Percentiles rank a stretch among this genome's conserved stretches.
Evolutionary conservation across 441 rosid genomes (phyloP).

Genomic region (Eruca vesicaria): DNA sequence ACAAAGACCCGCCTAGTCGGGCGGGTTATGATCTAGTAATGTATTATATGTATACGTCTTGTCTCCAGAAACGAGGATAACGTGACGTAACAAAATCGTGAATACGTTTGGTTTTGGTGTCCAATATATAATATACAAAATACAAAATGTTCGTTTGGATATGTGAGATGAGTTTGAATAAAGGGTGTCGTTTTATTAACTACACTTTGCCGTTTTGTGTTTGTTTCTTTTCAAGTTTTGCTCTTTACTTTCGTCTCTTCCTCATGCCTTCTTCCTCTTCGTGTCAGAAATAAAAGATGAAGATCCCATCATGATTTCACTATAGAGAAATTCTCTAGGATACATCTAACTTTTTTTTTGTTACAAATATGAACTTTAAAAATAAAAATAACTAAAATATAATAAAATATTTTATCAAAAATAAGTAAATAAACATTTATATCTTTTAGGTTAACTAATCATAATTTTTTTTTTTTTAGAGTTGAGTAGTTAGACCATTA

Average conservation of each 20-base stretch:
- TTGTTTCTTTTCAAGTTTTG: constrained; percentile 18
- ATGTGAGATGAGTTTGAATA: constrained; percentile 22
- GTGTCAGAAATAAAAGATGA: constrained; percentile 28
- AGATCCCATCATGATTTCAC: constrained; percentile 31
- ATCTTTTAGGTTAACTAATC: too few species aligned
- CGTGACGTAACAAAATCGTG: constrained; percentile 25
- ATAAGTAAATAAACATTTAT: too few species aligned
- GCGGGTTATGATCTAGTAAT: too few species aligned
- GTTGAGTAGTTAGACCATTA: too few species aligned
- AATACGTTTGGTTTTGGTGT: constrained; percentile 9
- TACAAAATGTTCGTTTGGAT: constrained; percentile 18
- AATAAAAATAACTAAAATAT: too few species aligned
- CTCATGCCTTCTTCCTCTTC: constrained; percentile 27
- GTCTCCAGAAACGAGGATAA: neutral
- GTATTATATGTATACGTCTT: too few species aligned
- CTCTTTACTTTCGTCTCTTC: constrained; percentile 20
- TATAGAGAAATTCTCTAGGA: too few species aligned
- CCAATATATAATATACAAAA: neutral
- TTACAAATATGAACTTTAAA: too few species aligned
- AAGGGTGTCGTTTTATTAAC: constrained; percentile 30
- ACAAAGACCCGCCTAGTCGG: too few species aligned
- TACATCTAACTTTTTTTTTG: too few species aligned
- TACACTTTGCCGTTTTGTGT: constrained; percentile 36
- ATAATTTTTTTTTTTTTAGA: too few species aligned
- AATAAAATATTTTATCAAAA: too few species aligned